phyloP scores from a whole-genome alignment of 176 grass and related monocot species.

The Triticum urartu region DNA sequence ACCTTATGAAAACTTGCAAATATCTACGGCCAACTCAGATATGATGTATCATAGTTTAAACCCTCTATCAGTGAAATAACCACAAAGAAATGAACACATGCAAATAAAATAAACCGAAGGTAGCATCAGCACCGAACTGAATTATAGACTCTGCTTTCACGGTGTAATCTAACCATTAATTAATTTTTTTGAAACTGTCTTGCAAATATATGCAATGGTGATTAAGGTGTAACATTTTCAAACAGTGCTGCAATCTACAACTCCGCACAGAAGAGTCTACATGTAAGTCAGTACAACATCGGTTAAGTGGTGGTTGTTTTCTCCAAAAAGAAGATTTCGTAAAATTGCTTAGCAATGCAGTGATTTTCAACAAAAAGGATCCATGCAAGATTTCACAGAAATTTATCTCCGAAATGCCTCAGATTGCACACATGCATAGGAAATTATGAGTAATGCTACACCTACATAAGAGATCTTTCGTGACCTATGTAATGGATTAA shows the following conservation, averaged over 20 bases:
- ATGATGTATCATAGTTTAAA: too few relatives aligned
- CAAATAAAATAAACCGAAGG: background rate
- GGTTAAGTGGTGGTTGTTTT: background rate
- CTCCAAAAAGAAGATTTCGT: background rate
- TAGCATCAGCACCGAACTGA: background rate
- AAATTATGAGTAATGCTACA: background rate
- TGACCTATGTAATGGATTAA: too few relatives aligned
- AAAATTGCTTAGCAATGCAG: background rate
- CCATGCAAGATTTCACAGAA: background rate
- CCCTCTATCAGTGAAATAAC: background rate
- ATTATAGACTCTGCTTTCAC: background rate
- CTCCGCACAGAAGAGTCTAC: background rate
- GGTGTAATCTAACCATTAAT: background rate
- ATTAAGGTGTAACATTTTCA: constrained; percentile 6
- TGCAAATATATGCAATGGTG: background rate
- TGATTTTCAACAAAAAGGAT: background rate
- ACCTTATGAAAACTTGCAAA: too few relatives aligned
- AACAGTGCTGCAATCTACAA: background rate
- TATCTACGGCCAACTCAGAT: too few relatives aligned
- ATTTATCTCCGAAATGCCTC: background rate
- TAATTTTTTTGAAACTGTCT: background rate
- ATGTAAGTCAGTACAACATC: background rate
- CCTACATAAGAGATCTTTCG: too few relatives aligned
- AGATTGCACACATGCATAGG: background rate
- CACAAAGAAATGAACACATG: background rate